phyloP scores from a whole-genome alignment of 1,284 basidiomycete genomes.

The Trametes hirsuta region DNA sequence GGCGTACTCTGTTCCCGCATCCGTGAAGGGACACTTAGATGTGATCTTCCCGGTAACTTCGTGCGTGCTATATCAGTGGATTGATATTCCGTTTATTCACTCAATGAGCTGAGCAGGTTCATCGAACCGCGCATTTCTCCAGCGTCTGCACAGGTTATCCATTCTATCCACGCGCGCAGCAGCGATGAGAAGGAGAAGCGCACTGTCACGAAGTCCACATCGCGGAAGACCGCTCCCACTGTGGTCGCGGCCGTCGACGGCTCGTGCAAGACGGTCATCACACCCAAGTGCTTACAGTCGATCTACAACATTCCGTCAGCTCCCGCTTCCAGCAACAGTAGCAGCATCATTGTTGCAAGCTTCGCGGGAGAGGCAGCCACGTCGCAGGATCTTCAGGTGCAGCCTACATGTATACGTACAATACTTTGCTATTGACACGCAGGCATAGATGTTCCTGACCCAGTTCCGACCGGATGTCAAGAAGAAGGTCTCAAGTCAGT shows the following conservation, averaged over 20 bases:
- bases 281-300: conserved; percentile 54
- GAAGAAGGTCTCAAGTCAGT: background rate
- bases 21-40: conserved; percentile 38
- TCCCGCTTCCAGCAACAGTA: conserved; percentile 43
- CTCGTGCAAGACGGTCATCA: conserved; percentile 38
- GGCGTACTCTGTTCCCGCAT: conserved; percentile 41
- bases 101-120: conserved; percentile 25
- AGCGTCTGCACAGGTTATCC: background rate
- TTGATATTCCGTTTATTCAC: background rate
- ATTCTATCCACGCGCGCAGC: background rate
- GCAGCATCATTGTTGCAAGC: conserved; percentile 57
- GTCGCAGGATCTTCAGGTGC: conserved; percentile 47
- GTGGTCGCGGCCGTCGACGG: conserved; percentile 42
- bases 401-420: background rate
- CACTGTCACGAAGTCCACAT: background rate
- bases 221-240: conserved; percentile 6
- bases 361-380: conserved; percentile 57
- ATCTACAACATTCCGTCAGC: conserved; percentile 55
- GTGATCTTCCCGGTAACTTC: conserved; percentile 41
- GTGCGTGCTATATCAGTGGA: conserved; percentile 9
- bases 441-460: conserved; percentile 47
- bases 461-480: conserved; percentile 37
- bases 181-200: background rate
- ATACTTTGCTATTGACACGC: background rate
- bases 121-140: conserved; percentile 27